A percentile compares a stretch with the other conserved stretches of the same genome.
Evolutionary conservation across 805 yeast genomes (phyloP).

Genomic region (Ogataea parapolymorpha): DNA sequence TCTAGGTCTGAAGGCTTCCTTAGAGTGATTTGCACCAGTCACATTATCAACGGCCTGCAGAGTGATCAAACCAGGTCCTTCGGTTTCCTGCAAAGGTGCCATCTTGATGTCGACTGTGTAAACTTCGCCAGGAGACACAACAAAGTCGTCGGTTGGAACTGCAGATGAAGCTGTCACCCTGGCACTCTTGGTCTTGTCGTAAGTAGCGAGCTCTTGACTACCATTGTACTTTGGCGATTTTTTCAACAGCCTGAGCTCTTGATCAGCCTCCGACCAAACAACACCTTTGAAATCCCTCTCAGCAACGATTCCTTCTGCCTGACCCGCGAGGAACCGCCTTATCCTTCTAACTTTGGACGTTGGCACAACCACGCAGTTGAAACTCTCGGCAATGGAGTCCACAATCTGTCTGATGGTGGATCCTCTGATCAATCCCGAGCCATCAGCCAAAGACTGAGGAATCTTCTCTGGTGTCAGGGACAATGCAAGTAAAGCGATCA

Average conservation of each 20-base stretch:
- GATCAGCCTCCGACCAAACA: conserved; percentile 80
- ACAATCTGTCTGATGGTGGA: conserved; percentile 67
- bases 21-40: conserved; percentile 58
- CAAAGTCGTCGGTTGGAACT: conserved; percentile 75
- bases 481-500: conserved; percentile 71
- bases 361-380: conserved; percentile 83
- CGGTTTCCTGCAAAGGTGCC: conserved; percentile 53
- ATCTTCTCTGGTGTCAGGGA: conserved; percentile 73
- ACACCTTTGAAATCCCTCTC: conserved; percentile 93
- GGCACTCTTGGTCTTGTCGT: conserved; percentile 35
- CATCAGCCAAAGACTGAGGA: conserved; percentile 46
- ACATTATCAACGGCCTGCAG: conserved; percentile 62
- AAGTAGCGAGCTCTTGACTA: conserved; percentile 39
- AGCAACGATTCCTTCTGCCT: conserved; percentile 86
- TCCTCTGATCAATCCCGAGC: conserved; percentile 54
- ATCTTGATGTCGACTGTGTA: conserved; percentile 80
- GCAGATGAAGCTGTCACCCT: conserved; percentile 47
- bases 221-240: conserved; percentile 34
- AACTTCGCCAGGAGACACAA: conserved; percentile 76
- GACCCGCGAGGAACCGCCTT: conserved; percentile 93
- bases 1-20: conserved; percentile 50
- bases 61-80: conserved; percentile 66
- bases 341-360: conserved; percentile 90
- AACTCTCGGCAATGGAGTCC: conserved; percentile 81
- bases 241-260: conserved; percentile 56